Conservation (phyloP, 1,284 basidiomycete species). For the Microbotryomycetes sp. region DNA sequence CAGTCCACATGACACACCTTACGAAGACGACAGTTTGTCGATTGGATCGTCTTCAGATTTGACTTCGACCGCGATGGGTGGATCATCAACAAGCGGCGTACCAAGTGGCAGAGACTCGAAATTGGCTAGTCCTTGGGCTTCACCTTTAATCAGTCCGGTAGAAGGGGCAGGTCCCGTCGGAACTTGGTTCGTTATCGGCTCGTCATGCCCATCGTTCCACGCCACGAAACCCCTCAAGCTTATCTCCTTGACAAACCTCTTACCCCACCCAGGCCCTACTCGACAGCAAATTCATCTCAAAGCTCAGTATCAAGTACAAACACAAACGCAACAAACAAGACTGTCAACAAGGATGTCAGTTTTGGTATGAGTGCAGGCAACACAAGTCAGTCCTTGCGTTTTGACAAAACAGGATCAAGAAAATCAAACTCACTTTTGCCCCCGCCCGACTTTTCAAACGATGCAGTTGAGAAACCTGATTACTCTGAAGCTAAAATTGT, state of each 20-base stretch:
- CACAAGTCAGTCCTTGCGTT: slow-evolving; percentile 25
- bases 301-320: slow-evolving; percentile 9
- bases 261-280: slow-evolving; percentile 26
- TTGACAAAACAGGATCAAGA: not conserved
- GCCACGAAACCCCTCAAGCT: too few relatives aligned
- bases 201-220: too few relatives aligned
- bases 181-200: not conserved
- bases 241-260: not conserved
- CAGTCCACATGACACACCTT: not conserved
- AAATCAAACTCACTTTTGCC: not conserved
- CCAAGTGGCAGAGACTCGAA: too few relatives aligned
- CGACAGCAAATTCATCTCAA: slow-evolving; percentile 31
- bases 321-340: slow-evolving; percentile 12
- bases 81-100: too few relatives aligned
- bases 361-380: slow-evolving; percentile 31
- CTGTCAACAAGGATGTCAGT: slow-evolving; percentile 15
- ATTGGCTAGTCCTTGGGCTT: not conserved
- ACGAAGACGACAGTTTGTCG: not conserved
- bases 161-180: not conserved
- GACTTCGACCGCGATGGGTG: not conserved
- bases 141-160: not conserved
- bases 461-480: slow-evolving; percentile 83
- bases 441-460: not conserved
- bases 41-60: not conserved
- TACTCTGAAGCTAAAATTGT: slow-evolving; percentile 98